A percentile compares a stretch with the other conserved stretches of the same genome.
Evolutionary conservation across 805 yeast genomes (phyloP).

Genomic region (Yarrowia divulgata): DNA sequence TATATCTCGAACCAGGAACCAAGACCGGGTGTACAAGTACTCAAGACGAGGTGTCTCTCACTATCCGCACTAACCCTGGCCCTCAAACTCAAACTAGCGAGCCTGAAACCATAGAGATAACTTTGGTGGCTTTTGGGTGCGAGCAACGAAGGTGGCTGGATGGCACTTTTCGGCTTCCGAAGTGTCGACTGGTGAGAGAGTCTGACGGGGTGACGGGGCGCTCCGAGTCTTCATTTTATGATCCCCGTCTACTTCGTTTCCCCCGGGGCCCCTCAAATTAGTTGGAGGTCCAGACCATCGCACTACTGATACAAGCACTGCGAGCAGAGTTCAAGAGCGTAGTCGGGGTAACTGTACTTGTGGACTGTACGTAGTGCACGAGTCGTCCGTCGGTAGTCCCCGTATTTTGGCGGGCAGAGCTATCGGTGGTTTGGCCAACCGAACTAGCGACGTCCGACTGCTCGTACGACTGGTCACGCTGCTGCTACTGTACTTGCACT

Average conservation of each 20-base stretch:
- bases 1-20: neutral
- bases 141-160: constrained; percentile 33
- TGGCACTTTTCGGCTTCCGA: neutral
- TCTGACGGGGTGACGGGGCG: too few relatives aligned
- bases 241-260: too few relatives aligned
- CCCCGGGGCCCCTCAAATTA: neutral
- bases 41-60: constrained; percentile 24
- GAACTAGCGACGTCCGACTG: too few relatives aligned
- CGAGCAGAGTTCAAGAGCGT: constrained; percentile 1
- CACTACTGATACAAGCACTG: neutral
- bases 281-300: constrained; percentile 7
- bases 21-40: constrained; percentile 6
- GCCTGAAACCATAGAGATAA: constrained; percentile 38
- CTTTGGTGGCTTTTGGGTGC: constrained; percentile 35
- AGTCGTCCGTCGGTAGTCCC: too few relatives aligned
- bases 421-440: too few relatives aligned
- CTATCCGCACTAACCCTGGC: constrained; percentile 35
- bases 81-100: constrained; percentile 38
- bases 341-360: constrained; percentile 26
- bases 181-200: neutral
- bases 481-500: too few relatives aligned
- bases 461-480: too few relatives aligned
- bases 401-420: too few relatives aligned
- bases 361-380: neutral
- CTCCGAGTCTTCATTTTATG: too few relatives aligned